Evolutionary conservation across 2,329 filamentous ascomycete species (phyloP), one percentile per base, ranked within the genome.

Genomic region (Lasiodiplodia citricola): DNA sequence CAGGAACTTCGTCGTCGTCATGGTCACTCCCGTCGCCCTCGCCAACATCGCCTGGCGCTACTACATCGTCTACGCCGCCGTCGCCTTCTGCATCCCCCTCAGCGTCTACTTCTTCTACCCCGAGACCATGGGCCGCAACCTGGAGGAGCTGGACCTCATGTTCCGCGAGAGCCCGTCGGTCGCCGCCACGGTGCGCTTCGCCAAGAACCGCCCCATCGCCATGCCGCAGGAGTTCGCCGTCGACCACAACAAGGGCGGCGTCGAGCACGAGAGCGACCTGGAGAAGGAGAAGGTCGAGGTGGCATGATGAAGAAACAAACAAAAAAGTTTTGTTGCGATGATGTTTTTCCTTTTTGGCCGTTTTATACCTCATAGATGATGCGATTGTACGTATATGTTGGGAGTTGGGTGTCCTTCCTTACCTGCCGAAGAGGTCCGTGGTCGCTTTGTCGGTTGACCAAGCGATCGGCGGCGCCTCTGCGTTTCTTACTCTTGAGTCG

Each of bases 1-100:
- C 74, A 75, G 3, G 72, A 69, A 84, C 74, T 84, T 85, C 67
- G 77, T 84, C 14, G 78, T 83, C 14, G 75, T 78, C 7, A 82
- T 83, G 79, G 76, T 83, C 57, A 84, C 81, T 0, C 83, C 81
- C 3, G 80, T 85, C 8, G 84, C 83, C 11, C 82, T 86, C 57
- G 77, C 81, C 65, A 84, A 77, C 2, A 87, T 89, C 68, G 83
- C 82, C 18, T 88, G 83, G 76, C 75, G 79, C 69, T 86, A 85
- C 75, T 86, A 85, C 75, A 83, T 87, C 37, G 80, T 86, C 38
- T 87, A 83, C 72, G 82, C 84, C 50, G 77, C 79, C 68, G 80
- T 86, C 68, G 80, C 80, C 8, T 80, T 80, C 23, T 81, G 80
- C 73, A 82, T 86, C 37, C 80, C 83, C 3, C 70, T 84, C 18